A percentile compares a stretch with the other conserved stretches of the same genome.
Evolutionary conservation across 495 filamentous ascomycete genomes (phyloP).

Genomic region (Bacidia gigantensis): DNA sequence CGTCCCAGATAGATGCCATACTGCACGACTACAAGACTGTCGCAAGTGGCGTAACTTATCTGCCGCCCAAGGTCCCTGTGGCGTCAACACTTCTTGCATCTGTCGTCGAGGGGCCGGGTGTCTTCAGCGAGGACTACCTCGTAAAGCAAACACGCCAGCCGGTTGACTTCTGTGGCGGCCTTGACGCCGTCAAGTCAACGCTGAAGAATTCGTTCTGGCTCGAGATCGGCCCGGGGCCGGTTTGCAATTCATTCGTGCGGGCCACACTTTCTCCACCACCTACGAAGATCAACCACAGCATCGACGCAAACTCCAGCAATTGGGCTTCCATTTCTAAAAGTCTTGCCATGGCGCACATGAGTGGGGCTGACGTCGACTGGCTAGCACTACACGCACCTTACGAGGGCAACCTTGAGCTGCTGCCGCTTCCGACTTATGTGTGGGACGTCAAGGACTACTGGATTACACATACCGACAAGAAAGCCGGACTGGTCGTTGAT

Average conservation of each 20-base stretch:
- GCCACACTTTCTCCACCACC: background rate
- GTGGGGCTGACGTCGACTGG: background rate
- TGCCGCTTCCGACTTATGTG: background rate
- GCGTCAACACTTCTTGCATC: conserved; percentile 59
- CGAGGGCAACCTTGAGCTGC: background rate
- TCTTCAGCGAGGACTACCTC: conserved; percentile 10
- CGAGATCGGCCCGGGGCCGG: conserved; percentile 8
- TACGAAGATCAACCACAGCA: background rate
- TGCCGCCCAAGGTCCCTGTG: conserved; percentile 44
- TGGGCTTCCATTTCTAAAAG: background rate
- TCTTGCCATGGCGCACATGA: background rate
- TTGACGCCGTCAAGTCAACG: conserved; percentile 3
- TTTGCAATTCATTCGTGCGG: background rate
- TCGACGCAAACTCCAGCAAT: background rate
- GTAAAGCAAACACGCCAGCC: conserved; percentile 8
- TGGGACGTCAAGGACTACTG: background rate
- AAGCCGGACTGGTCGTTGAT: background rate
- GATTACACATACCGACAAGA: background rate
- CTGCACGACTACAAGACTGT: conserved; percentile 43
- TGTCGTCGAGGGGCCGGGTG: conserved; percentile 36
- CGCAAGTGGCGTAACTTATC: conserved; percentile 31
- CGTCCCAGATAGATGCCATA: conserved; percentile 49
- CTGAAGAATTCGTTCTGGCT: conserved; percentile 11
- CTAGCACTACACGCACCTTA: background rate
- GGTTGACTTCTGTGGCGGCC: conserved; percentile 13